Base-by-base conservation (phyloP, 2,329 filamentous ascomycete species). In the Chaetomium sp. region DNA sequence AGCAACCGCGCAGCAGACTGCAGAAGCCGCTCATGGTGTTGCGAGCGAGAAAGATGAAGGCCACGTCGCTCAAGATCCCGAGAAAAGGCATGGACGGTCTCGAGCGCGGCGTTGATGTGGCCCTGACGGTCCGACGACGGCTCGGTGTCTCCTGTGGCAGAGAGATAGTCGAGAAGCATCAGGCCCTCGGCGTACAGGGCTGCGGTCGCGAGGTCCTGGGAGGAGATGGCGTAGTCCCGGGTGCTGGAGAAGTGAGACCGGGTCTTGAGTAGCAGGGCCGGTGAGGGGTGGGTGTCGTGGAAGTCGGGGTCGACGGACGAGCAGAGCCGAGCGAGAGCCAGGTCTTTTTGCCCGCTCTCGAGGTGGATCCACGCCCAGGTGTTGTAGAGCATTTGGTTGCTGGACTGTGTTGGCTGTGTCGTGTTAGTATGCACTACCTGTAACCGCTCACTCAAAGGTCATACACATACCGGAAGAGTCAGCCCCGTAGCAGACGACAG, bases 281-380 rank as follows among this genome's bases (percentile, higher is more conserved):
- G 69, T 33, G 71, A 66, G 55, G 54, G 59, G 40, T 47, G 64
- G 56, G 45, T 70, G 38, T 64, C 63, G 10, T 42, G 35, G 32
- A 55, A 14, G 2, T 14, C 54, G 5, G 34, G 42, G 34, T 75
- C 71, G 1, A 69, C 64, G 0, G 72, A 68, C 0, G 68, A 68
- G 61, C 77, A 75, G 7, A 82, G 65, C 5, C 71, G 70, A 8
- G 62, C 61, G 6, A 72, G 57, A 2, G 76, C 75, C 11, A 65
- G 54, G 0, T 62, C 43, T 8, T 69, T 69, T 19, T 72, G 64
- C 0, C 69, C 69, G 7, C 63, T 64, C 10, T 74, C 70, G 4
- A 94, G 71, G n/a, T 82, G 78, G 60, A 85, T 76, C 85, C 86
- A 91, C 1, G 85, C 74, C 79, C 84, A 88, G 2, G 79, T 78